phyloP scores from a whole-genome alignment of 306 rosid species.

The Vigna angularis region DNA sequence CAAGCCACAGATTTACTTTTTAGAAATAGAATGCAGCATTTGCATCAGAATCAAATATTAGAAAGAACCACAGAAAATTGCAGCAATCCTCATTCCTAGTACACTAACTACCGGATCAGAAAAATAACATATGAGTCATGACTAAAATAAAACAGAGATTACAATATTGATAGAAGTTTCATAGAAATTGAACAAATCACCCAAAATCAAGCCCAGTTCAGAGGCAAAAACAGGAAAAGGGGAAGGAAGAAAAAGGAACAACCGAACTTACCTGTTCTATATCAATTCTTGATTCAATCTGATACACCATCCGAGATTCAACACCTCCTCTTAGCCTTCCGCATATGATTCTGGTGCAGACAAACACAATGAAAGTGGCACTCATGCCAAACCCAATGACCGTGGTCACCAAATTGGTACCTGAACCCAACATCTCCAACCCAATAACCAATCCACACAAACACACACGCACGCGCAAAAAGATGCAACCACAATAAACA shows the following conservation, averaged over 20 bases:
- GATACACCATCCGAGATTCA: conserved; percentile 67
- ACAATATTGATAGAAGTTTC: conserved; percentile 1
- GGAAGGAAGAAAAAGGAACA: background rate
- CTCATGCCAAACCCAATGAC: conserved; percentile 95
- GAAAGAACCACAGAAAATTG: conserved; percentile 21
- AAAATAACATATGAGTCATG: background rate
- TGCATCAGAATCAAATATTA: conserved; percentile 34
- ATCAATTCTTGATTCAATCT: conserved; percentile 82
- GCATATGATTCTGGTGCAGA: conserved; percentile 92
- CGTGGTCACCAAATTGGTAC: conserved; percentile 84
- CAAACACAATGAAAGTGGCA: conserved; percentile 93
- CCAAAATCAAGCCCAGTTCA: conserved; percentile 26
- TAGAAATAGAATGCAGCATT: conserved; percentile 47
- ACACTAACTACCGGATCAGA: conserved; percentile 30
- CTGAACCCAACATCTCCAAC: conserved; percentile 66
- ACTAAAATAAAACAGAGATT: conserved; percentile 1
- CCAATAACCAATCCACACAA: conserved; percentile 37
- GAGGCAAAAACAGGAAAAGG: conserved; percentile 6
- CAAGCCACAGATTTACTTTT: conserved; percentile 5
- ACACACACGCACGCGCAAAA: background rate
- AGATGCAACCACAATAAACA: conserved; percentile 20
- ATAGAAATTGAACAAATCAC: conserved; percentile 7
- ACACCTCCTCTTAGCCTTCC: conserved; percentile 74
- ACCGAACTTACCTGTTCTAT: conserved; percentile 70
- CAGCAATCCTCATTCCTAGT: conserved; percentile 28